Percentiles rank a stretch among this genome's conserved stretches.
Evolutionary conservation across 129 eudicot species (phyloP).

Genomic region (Tagetes patula): DNA sequence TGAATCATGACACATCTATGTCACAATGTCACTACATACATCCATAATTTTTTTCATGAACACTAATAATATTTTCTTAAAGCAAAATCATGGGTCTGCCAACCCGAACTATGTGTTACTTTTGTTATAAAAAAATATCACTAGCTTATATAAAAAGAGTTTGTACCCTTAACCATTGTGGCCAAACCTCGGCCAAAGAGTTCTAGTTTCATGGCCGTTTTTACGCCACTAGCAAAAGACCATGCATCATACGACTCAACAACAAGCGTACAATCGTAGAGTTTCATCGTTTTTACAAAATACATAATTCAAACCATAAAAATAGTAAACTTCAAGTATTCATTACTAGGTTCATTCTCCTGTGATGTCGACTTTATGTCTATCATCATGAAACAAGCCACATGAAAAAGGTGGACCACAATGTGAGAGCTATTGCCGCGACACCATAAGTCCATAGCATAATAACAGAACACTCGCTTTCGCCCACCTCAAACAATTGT

Average conservation of each 20-base stretch:
- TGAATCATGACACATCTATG: too few relatives aligned
- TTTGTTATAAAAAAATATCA: too few relatives aligned
- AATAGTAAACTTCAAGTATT: neutral
- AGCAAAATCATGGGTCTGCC: too few relatives aligned
- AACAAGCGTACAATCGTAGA: neutral
- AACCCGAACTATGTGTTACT: too few relatives aligned
- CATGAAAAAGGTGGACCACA: constrained; percentile 57
- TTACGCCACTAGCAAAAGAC: neutral
- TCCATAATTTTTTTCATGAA: too few relatives aligned
- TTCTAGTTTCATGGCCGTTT: neutral
- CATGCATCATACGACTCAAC: neutral
- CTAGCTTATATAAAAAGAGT: too few relatives aligned
- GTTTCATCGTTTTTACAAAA: neutral
- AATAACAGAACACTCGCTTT: constrained; percentile 60
- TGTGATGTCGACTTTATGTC: neutral
- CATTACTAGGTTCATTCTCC: neutral
- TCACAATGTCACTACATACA: too few relatives aligned
- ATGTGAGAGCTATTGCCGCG: constrained; percentile 47
- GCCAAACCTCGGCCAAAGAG: too few relatives aligned
- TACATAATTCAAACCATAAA: neutral
- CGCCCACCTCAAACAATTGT: constrained; percentile 57
- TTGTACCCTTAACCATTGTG: too few relatives aligned
- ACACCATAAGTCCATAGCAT: constrained; percentile 53
- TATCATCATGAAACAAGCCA: constrained; percentile 40
- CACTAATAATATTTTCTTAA: too few relatives aligned